phyloP scores from a whole-genome alignment of 805 yeast genomes.

The Komagataella pastoris region DNA sequence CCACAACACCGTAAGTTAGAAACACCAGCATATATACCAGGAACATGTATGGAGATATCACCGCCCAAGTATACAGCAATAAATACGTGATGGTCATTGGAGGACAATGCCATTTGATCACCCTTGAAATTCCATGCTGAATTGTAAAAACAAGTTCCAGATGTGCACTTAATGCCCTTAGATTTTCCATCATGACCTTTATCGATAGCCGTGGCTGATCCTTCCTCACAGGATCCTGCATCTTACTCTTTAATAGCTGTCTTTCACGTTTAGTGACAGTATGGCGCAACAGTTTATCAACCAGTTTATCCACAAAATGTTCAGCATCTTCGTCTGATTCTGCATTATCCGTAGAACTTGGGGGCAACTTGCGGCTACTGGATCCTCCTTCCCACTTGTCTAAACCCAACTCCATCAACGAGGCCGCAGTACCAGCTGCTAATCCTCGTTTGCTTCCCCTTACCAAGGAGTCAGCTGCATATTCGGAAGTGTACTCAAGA shows the following conservation, averaged over 20 bases:
- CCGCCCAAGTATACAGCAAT: slow-evolving; percentile 48
- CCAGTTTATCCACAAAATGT: slow-evolving; percentile 46
- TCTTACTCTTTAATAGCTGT: slow-evolving; percentile 24
- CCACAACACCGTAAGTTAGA: slow-evolving; percentile 41
- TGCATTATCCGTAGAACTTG: slow-evolving; percentile 8
- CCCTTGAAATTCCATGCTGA: slow-evolving; percentile 46
- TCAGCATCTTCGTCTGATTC: slow-evolving; percentile 12
- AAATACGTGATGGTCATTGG: slow-evolving; percentile 50
- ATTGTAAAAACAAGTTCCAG: slow-evolving; percentile 43
- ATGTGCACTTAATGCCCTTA: slow-evolving; percentile 40
- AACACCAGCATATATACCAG: slow-evolving; percentile 48
- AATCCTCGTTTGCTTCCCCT: slow-evolving; percentile 15
- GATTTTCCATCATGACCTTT: slow-evolving; percentile 38
- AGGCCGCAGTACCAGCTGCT: slow-evolving; percentile 29
- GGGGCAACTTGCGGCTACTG: slow-evolving; percentile 6
- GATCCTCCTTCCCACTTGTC: slow-evolving; percentile 16
- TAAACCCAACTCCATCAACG: slow-evolving; percentile 29
- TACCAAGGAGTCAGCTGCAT: slow-evolving; percentile 6
- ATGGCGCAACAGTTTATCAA: slow-evolving; percentile 38
- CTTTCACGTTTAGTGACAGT: slow-evolving; percentile 37
- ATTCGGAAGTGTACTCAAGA: slow-evolving; percentile 11
- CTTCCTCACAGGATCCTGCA: slow-evolving; percentile 29
- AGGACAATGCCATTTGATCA: slow-evolving; percentile 68
- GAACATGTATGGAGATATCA: slow-evolving; percentile 60
- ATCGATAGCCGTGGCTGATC: slow-evolving; percentile 44